Evolutionary conservation across 495 filamentous ascomycete genomes (phyloP).

Genomic region (Aspergillus biplanus): DNA sequence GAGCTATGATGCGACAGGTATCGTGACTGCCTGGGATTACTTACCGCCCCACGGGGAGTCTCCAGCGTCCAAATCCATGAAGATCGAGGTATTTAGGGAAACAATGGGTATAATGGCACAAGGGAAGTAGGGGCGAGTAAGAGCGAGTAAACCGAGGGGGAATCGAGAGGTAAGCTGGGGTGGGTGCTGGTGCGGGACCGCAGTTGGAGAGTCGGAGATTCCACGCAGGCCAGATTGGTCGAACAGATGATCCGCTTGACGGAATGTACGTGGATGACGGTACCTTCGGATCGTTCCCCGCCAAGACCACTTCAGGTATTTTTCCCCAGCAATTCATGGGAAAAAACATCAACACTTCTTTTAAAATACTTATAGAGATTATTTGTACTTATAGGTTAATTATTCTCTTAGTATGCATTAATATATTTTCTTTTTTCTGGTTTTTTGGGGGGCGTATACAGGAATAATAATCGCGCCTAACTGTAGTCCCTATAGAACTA

Average conservation of each 20-base stretch:
- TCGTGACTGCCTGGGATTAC: conserved; percentile 38
- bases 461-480: no score
- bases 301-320: conserved; percentile 12
- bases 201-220: conserved; percentile 31
- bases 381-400: no score
- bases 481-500: no score
- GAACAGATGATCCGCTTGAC: conserved; percentile 38
- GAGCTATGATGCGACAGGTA: conserved; percentile 36
- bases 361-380: no score
- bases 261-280: conserved; percentile 7
- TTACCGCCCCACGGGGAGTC: conserved; percentile 76
- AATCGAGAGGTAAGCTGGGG: conserved; percentile 20
- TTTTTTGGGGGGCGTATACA: no score
- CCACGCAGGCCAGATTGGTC: conserved; percentile 25
- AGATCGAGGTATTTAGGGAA: background rate
- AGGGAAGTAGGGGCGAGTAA: conserved; percentile 1
- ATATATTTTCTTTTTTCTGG: no score
- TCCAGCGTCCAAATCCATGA: conserved; percentile 64
- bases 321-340: background rate
- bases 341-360: no score
- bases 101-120: conserved; percentile 12
- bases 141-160: conserved; percentile 12
- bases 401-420: background rate
- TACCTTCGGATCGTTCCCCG: conserved; percentile 11
- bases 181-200: conserved; percentile 28